Conservation (phyloP, 768 basidiomycete species). For the Xerocomellus amylosporus region DNA sequence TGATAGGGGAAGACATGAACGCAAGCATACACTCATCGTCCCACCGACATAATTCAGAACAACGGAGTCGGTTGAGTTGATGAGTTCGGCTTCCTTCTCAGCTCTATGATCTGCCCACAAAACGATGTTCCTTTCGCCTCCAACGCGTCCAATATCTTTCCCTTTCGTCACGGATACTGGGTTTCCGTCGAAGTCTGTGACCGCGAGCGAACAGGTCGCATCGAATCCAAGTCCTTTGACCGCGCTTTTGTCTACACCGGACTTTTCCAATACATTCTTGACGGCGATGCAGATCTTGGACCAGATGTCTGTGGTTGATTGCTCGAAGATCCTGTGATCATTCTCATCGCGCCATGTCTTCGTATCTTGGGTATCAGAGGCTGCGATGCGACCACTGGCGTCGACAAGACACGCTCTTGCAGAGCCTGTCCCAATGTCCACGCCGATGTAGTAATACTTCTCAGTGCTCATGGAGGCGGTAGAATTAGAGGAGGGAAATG, state of each 20-base stretch:
- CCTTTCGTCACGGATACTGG: constrained; percentile 77
- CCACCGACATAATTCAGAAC: constrained; percentile 96
- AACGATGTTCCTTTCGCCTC: constrained; percentile 80
- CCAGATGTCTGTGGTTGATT: constrained; percentile 92
- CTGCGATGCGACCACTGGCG: constrained; percentile 62
- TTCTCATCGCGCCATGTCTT: constrained; percentile 78
- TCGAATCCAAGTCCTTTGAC: constrained; percentile 93
- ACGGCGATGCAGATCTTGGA: constrained; percentile 58
- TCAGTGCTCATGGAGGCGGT: constrained; percentile 34
- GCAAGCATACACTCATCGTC: constrained; percentile 76
- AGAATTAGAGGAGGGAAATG: neutral
- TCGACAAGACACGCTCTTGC: constrained; percentile 83
- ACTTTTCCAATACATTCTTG: constrained; percentile 57
- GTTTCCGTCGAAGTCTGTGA: constrained; percentile 67
- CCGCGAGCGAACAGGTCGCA: constrained; percentile 95
- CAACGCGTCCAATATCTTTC: constrained; percentile 49
- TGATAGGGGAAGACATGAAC: neutral
- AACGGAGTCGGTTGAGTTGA: constrained; percentile 80
- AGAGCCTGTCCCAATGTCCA: constrained; percentile 93
- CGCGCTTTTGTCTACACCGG: constrained; percentile 50
- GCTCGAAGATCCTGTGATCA: constrained; percentile 95
- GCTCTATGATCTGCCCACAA: constrained; percentile 98
- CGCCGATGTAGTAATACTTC: constrained; percentile 59
- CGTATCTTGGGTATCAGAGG: constrained; percentile 80
- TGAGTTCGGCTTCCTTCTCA: constrained; percentile 83